Conservation (phyloP, 2,329 filamentous ascomycete species). For the Colletotrichum sp. region DNA sequence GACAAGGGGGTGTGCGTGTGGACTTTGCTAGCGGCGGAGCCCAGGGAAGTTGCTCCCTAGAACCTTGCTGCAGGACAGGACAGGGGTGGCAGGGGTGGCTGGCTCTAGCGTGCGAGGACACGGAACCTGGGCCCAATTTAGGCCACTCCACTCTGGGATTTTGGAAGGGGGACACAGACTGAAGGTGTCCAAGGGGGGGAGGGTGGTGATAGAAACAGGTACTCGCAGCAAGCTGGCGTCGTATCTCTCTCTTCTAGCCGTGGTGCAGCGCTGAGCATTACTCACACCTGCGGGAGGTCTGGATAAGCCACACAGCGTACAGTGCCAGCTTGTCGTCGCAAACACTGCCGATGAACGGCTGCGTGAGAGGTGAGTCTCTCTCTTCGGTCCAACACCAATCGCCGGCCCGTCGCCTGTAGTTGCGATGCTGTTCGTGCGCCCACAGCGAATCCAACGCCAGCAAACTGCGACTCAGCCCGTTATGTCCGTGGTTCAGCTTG, state of each 20-base stretch:
- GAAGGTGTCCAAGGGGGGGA: neutral
- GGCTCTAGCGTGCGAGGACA: neutral
- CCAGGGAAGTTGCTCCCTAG: neutral
- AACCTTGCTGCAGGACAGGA: neutral
- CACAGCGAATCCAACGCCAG: neutral
- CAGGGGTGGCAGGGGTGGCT: neutral
- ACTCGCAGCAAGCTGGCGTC: neutral
- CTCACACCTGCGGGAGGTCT: neutral
- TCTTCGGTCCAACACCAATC: neutral
- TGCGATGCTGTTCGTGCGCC: conserved; percentile 1
- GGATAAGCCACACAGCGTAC: neutral
- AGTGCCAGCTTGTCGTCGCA: neutral
- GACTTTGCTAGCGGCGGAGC: neutral
- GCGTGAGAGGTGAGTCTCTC: neutral
- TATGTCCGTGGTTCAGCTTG: neutral
- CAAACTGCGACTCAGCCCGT: conserved; percentile 1
- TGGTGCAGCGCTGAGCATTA: neutral
- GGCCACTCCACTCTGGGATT: neutral
- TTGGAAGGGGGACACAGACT: neutral
- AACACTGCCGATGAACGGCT: neutral
- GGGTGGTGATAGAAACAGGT: neutral
- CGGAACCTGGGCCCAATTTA: neutral
- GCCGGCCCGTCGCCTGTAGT: neutral
- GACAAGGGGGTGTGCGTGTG: neutral
- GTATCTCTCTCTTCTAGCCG: neutral